Base-by-base conservation (phyloP, 2,329 filamentous ascomycete genomes). In the Emmonsia crescens region DNA sequence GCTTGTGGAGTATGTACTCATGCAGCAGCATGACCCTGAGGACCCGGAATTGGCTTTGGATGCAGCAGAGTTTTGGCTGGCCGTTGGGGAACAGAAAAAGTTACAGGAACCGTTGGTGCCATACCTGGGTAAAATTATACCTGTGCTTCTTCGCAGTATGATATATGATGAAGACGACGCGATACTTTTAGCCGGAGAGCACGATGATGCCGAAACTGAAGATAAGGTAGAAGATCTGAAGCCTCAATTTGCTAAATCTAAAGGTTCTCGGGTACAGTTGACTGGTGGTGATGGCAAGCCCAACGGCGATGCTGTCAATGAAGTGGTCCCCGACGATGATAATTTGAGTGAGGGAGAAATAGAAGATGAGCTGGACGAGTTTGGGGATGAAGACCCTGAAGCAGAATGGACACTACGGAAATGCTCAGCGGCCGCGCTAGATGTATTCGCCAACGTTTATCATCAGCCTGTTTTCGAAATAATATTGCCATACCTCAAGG, bases 61-160 rank as follows among this genome's bases (percentile, higher is more conserved):
- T 73, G 94, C 94, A 9, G 91, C 94, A 5, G 94, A 99, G 74
- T 99, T 99, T 72, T 99, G 95, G 91, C 84, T 99, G 52, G 91
- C 91, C 46, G 87, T 96, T 24, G 92, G 91, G 63, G 94, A 96
- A 73, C 90, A 96, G 71, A 84, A 89, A 49, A 84, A 88, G 63
- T 78, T 97, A 60, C 91, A 90, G 78, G 82, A 85, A 66, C 83
- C 85, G 0, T 79, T 99, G 54, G 85, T 83, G 9, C 91, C 91
- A 0, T 89, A 89, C 71, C 83, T 97, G 61, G 76, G 83, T 66
- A 89, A 89, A 73, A 93, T 97, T 65, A 88, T 99, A 36, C 94
- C 94, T 0, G 89, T 96, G 1, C 79, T 99, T 59, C 82, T 99
- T 8, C 86, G 94, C 66, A 95, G 90, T 72, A 99, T 99, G 93